phyloP scores from a whole-genome alignment of 352 stramenopile species.

The Globisporangium takayamanum region DNA sequence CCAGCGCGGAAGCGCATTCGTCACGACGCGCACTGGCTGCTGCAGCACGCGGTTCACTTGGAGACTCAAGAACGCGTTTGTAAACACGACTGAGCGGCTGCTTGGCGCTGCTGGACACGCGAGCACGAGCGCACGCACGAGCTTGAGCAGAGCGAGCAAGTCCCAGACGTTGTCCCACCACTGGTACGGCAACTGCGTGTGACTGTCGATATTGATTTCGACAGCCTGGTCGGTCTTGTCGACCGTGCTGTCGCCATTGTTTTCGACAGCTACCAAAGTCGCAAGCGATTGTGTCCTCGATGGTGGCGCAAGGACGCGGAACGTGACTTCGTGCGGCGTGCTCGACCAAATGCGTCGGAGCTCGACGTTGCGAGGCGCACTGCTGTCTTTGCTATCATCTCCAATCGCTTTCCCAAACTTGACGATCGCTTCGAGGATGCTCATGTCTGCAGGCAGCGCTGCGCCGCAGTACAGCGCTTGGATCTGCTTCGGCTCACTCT shows the following conservation, averaged over 20 bases:
- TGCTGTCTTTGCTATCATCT: conserved; percentile 1
- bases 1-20: conserved; percentile 51
- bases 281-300: conserved; percentile 3
- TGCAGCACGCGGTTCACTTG: conserved; percentile 52
- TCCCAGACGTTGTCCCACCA: conserved; percentile 68
- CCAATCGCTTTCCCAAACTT: conserved; percentile 24
- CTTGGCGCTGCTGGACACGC: not conserved
- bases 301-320: conserved; percentile 22
- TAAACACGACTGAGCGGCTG: conserved; percentile 21
- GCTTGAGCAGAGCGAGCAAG: conserved; percentile 39
- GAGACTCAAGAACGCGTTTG: conserved; percentile 54
- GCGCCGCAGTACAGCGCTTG: conserved; percentile 35
- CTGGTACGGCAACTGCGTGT: not conserved
- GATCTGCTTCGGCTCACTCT: conserved; percentile 25
- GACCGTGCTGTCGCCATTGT: not conserved
- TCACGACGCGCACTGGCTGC: conserved; percentile 58
- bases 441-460: conserved; percentile 32
- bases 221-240: not conserved
- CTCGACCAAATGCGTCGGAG: conserved; percentile 32
- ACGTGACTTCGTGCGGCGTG: conserved; percentile 53
- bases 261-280: not conserved
- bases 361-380: conserved; percentile 11
- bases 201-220: not conserved
- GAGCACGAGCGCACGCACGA: conserved; percentile 25
- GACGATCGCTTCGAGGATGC: conserved; percentile 62